Percentiles rank a stretch among this genome's conserved stretches.
Evolutionary conservation across 2,329 filamentous ascomycete genomes (phyloP).

Genomic region (Aspergillus quadricinctus): DNA sequence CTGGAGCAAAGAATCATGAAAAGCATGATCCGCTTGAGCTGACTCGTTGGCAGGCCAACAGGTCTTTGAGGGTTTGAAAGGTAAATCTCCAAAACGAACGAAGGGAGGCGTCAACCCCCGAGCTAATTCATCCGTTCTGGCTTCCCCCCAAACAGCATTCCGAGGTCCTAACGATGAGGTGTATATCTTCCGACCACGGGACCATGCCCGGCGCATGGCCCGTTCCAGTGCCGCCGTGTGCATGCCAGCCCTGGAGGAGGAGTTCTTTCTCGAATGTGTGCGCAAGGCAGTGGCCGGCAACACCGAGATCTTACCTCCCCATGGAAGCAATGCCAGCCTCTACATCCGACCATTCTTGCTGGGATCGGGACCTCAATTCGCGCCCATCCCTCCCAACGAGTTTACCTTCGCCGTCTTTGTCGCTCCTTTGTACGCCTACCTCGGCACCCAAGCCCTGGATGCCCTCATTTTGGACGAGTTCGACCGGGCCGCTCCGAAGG

Average conservation of each 20-base stretch:
- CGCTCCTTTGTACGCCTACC: constrained; percentile 9
- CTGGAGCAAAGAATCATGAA: too few relatives aligned
- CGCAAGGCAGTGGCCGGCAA: constrained; percentile 1
- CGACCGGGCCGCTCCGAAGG: constrained; percentile 32
- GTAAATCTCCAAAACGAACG: too few relatives aligned
- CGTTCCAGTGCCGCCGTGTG: constrained; percentile 24
- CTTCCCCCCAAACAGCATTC: too few relatives aligned
- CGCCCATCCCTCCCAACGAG: constrained; percentile 18
- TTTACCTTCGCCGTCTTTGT: constrained; percentile 32
- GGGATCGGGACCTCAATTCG: constrained; percentile 23
- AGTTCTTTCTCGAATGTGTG: constrained; percentile 19
- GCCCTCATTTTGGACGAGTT: constrained; percentile 33
- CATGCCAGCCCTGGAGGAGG: constrained; percentile 27
- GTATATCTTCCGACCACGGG: constrained; percentile 29
- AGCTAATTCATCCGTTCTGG: constrained; percentile 12
- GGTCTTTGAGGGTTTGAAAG: constrained; percentile 53
- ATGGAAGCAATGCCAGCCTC: constrained; percentile 24
- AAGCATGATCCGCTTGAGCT: too few relatives aligned
- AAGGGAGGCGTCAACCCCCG: too few relatives aligned
- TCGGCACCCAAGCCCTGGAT: neutral
- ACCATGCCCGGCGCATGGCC: constrained; percentile 28
- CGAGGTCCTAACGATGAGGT: too few relatives aligned
- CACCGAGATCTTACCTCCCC: constrained; percentile 6
- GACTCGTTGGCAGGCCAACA: too few relatives aligned
- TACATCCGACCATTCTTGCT: constrained; percentile 35